Conservation (phyloP, 768 basidiomycete species). For the Tricholoma hemisulphureum region DNA sequence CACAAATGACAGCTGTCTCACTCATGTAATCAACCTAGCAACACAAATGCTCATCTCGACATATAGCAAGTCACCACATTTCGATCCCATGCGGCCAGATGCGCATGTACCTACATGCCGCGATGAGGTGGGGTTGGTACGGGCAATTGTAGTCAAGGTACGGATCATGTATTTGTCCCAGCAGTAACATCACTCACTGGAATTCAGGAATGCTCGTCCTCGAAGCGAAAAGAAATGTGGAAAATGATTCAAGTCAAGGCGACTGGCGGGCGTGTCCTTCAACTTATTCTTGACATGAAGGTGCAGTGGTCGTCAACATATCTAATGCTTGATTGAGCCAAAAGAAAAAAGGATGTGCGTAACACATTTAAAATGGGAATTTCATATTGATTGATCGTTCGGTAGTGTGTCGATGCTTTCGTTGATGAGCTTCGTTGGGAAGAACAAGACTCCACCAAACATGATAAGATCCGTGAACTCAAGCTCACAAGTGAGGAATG, state of each 20-base stretch:
- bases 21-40: slow-evolving; percentile 33
- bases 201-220: not conserved
- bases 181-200: not conserved
- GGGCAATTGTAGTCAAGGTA: slow-evolving; percentile 1
- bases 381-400: not conserved
- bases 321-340: not conserved
- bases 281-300: too few relatives aligned
- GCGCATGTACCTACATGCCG: slow-evolving; percentile 12
- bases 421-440: slow-evolving; percentile 20
- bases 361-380: not conserved
- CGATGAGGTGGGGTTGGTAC: slow-evolving; percentile 21
- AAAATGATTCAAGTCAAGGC: slow-evolving; percentile 11
- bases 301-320: not conserved
- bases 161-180: not conserved
- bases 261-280: not conserved
- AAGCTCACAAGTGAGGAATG: slow-evolving; percentile 15
- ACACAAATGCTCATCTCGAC: slow-evolving; percentile 28
- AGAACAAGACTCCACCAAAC: slow-evolving; percentile 24
- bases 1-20: slow-evolving; percentile 22
- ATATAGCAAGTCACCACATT: slow-evolving; percentile 25
- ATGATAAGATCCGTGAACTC: slow-evolving; percentile 18
- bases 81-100: slow-evolving; percentile 20
- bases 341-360: slow-evolving; percentile 1
- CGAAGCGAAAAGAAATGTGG: slow-evolving; percentile 8
- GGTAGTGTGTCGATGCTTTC: slow-evolving; percentile 24